phyloP scores from a whole-genome alignment of 768 basidiomycete species.

The Termitomyces sp. region DNA sequence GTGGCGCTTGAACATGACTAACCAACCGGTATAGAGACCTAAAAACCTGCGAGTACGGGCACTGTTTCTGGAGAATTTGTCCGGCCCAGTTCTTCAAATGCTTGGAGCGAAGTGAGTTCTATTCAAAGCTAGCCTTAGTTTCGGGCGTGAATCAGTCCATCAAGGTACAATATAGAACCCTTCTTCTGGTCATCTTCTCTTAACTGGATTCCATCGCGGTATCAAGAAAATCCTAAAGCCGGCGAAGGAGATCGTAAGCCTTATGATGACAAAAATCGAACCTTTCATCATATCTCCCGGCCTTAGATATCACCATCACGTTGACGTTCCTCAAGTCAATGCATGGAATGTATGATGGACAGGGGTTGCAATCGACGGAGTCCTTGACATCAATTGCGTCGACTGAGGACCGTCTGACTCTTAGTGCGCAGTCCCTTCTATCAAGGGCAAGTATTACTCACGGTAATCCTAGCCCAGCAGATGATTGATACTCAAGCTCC shows the following conservation, averaged over 20 bases:
- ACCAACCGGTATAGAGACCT: slow-evolving; percentile 24
- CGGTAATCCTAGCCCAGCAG: slow-evolving; percentile 17
- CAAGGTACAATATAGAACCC: slow-evolving; percentile 56
- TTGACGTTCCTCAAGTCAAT: slow-evolving; percentile 52
- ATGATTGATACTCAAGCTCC: slow-evolving; percentile 41
- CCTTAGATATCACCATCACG: slow-evolving; percentile 54
- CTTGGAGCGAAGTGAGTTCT: slow-evolving; percentile 48
- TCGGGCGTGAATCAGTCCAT: not conserved
- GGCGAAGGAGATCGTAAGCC: slow-evolving; percentile 51
- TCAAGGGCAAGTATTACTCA: not conserved
- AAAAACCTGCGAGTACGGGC: slow-evolving; percentile 40
- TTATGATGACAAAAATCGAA: not conserved
- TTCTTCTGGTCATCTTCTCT: slow-evolving; percentile 66
- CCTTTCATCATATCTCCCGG: not conserved
- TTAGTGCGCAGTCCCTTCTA: slow-evolving; percentile 11
- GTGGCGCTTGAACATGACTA: not conserved
- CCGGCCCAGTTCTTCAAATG: slow-evolving; percentile 55
- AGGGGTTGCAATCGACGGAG: slow-evolving; percentile 1
- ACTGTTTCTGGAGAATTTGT: slow-evolving; percentile 51
- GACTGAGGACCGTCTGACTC: slow-evolving; percentile 12
- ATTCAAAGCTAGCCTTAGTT: not conserved
- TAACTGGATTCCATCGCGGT: slow-evolving; percentile 68
- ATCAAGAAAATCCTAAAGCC: slow-evolving; percentile 42
- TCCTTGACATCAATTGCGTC: slow-evolving; percentile 8
- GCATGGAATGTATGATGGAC: slow-evolving; percentile 16